Evolutionary conservation across 139 green algal species (phyloP), one percentile per base, ranked within the genome.

Genomic region (Chlamydomonas sp.): DNA sequence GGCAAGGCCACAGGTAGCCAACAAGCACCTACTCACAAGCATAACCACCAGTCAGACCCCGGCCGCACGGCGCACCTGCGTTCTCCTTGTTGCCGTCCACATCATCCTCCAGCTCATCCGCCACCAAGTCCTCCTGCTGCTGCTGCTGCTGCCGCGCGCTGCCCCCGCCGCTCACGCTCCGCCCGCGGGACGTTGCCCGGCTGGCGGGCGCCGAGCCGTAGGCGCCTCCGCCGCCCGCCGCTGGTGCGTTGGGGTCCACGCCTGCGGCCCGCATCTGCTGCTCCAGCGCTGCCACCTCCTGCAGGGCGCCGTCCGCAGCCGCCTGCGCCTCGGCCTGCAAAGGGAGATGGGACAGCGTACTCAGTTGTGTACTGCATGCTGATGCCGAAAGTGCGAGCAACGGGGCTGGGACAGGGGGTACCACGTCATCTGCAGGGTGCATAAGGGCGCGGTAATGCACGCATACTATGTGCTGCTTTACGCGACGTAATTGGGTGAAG

Each of bases 81-180:
- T 85, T 78, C 57, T 85, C 80, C 80, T 85, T 85, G 68, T 85
- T 57, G 68, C 68, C 67, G 4, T 85, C 80, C 68, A 68, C 57
- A n/a, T 85, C 80, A 5, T 85, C 80, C 57, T 78, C 67, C 58
- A 85, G 80, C 57, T 60, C 80, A 16, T 85, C 80, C 17, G 20
- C 14, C 10, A 9, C 63, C 9, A 4, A 7, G 58, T 49, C 76
- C 1, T 5, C 59, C 79, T 4, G 76, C 76, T 80, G 64, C 67
- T 31, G 67, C 66, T n/a, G 49, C 79, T n/a, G 64, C 78, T 75
- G 18, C 66, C 10, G 66, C 66, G 79, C 60, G 31, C 15, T 77
- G 71, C 71, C 71, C 9, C 71, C 71, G 4, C 12, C 66, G 6
- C 66, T 71, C 1, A 15, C 71, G 15, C 71, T 77, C 12, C 71